These are phyloP conservation scores for Chalara sp. DNA, from an alignment of 2,329 filamentous ascomycete genomes.

Conservation along the genomic window DNA sequence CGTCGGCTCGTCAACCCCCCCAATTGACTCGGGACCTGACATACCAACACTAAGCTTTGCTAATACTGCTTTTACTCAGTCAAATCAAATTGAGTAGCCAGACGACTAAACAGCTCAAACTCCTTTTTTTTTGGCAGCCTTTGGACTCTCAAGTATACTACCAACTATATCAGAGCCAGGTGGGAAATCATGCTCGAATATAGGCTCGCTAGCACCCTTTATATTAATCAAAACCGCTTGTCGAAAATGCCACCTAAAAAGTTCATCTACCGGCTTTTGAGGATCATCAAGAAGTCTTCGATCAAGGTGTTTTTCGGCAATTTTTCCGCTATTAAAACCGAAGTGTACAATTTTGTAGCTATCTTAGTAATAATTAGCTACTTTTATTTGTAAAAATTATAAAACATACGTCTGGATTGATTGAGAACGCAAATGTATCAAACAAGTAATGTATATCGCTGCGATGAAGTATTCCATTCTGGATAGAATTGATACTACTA, in stretches of 20 bases:
- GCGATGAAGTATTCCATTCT: conserved; percentile 23
- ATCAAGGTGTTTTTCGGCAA: conserved; percentile 16
- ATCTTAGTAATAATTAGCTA: neutral
- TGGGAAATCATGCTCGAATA: conserved; percentile 16
- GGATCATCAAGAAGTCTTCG: conserved; percentile 11
- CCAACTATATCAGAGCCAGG: conserved; percentile 23
- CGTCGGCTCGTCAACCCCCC: too few species aligned
- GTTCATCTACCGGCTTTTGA: conserved; percentile 9
- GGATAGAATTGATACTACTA: conserved; percentile 17
- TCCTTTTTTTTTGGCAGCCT: conserved; percentile 23
- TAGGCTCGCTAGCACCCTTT: conserved; percentile 20
- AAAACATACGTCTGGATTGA: conserved; percentile 7
- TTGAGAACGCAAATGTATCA: conserved; percentile 17
- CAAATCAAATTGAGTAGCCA: conserved; percentile 3
- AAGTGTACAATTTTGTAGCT: conserved; percentile 20
- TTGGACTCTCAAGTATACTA: conserved; percentile 46
- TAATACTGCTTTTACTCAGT: too few species aligned
- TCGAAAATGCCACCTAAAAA: conserved; percentile 22
- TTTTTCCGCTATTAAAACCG: conserved; percentile 7
- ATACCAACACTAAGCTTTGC: too few species aligned
- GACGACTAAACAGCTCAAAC: conserved; percentile 21
- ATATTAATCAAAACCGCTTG: conserved; percentile 23
- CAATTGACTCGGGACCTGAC: too few species aligned
- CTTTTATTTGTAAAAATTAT: too few species aligned
- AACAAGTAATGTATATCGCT: conserved; percentile 16